Conservation (phyloP, 2,329 filamentous ascomycete species). For the Drechslerella coelobrocha region DNA sequence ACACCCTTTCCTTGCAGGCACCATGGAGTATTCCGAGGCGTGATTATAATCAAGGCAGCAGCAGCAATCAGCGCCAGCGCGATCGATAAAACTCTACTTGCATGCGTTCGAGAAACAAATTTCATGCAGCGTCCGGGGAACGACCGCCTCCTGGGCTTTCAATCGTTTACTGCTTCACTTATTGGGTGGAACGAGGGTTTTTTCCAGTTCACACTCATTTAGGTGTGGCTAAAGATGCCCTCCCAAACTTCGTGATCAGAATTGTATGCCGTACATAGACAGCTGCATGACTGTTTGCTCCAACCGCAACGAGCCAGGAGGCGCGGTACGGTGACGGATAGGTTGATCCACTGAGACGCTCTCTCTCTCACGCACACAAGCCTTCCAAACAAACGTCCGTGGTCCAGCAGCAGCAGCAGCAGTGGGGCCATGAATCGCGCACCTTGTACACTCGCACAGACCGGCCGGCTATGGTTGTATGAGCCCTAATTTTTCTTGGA, state of each 20-base stretch:
- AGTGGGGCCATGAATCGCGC: slow-evolving; percentile 27
- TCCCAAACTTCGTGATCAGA: background rate
- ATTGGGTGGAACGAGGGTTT: background rate
- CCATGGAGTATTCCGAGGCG: slow-evolving; percentile 19
- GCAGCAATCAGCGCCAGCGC: slow-evolving; percentile 7
- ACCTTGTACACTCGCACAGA: slow-evolving; percentile 28
- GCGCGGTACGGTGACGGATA: no score
- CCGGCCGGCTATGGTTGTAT: slow-evolving; percentile 48
- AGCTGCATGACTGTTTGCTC: slow-evolving; percentile 3
- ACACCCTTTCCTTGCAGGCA: slow-evolving; percentile 23
- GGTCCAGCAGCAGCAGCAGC: no score
- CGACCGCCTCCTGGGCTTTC: slow-evolving; percentile 12
- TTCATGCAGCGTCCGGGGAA: background rate
- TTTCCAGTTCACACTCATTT: no score
- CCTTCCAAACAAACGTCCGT: no score
- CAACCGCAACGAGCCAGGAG: background rate
- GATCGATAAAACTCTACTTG: slow-evolving; percentile 5
- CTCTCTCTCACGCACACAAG: no score
- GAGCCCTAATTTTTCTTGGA: slow-evolving; percentile 28
- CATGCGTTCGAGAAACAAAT: slow-evolving; percentile 6
- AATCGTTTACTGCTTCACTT: slow-evolving; percentile 41
- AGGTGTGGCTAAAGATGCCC: no score
- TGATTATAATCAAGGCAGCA: slow-evolving; percentile 1
- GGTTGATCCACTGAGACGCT: no score
- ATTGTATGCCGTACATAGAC: background rate